phyloP scores from a whole-genome alignment of 805 yeast genomes.

The Monosporozyma unispora region DNA sequence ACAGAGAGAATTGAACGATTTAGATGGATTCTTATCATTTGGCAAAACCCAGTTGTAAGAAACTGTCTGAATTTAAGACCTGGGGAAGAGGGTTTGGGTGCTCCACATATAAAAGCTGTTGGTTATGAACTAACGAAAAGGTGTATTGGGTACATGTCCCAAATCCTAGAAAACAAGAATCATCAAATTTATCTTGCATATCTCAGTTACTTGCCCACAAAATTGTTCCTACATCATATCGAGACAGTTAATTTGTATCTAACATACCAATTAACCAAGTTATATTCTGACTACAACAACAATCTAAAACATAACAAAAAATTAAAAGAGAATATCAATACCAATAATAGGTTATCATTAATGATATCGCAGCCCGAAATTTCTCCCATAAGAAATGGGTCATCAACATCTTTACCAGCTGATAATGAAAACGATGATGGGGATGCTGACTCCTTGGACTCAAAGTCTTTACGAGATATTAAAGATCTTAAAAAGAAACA shows the following conservation, averaged over 20 bases:
- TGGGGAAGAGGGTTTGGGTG: slow-evolving; percentile 24
- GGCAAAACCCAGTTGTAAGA: slow-evolving; percentile 59
- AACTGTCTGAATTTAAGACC: slow-evolving; percentile 34
- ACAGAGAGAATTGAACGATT: slow-evolving; percentile 25
- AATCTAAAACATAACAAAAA: slow-evolving; percentile 14
- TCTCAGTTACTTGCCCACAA: slow-evolving; percentile 23
- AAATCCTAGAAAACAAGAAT: slow-evolving; percentile 1
- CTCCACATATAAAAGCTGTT: slow-evolving; percentile 44
- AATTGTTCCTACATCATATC: slow-evolving; percentile 43
- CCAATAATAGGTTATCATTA: not conserved
- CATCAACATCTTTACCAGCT: not conserved
- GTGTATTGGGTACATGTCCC: slow-evolving; percentile 55
- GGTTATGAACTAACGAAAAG: slow-evolving; percentile 67
- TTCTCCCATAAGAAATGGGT: not conserved
- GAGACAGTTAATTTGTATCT: slow-evolving; percentile 68
- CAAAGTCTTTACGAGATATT: not conserved
- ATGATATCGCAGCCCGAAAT: not conserved
- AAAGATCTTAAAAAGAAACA: not conserved
- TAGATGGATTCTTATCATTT: slow-evolving; percentile 52
- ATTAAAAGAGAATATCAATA: not conserved
- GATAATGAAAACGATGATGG: not conserved
- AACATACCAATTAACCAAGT: slow-evolving; percentile 61
- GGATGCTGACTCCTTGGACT: not conserved
- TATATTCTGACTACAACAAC: slow-evolving; percentile 10
- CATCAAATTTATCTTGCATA: slow-evolving; percentile 7